These are phyloP conservation scores for Erucastrum elatum DNA, from an alignment of 345 rosid species.

Conservation along the genomic window DNA sequence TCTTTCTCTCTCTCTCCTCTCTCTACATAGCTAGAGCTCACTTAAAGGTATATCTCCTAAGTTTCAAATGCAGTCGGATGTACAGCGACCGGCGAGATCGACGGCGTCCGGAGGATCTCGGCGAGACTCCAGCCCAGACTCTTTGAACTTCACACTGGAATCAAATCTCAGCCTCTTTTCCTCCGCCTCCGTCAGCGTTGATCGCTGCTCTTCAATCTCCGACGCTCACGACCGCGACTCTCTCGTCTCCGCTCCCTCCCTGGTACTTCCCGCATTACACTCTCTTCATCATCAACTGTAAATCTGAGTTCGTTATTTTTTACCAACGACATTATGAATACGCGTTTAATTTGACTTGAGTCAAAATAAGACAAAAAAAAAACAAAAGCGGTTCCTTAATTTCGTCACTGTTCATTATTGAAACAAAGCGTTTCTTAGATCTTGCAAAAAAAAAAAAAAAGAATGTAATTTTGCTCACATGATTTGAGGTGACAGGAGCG, in stretches of 20 bases:
- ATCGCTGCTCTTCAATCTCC: conserved; percentile 86
- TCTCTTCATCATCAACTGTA: not conserved
- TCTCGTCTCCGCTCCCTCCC: conserved; percentile 64
- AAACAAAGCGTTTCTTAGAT: conserved; percentile 6
- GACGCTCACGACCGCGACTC: conserved; percentile 76
- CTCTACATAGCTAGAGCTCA: not conserved
- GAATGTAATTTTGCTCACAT: not conserved
- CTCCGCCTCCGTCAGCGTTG: conserved; percentile 87
- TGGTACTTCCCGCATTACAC: conserved; percentile 46
- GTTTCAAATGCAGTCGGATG: conserved; percentile 50
- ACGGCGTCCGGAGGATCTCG: conserved; percentile 45
- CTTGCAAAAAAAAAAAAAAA: conserved; percentile 5
- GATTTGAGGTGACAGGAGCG: conserved; percentile 57
- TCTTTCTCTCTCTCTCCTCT: not conserved
- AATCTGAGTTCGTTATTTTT: conserved; percentile 17
- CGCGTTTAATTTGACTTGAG: conserved; percentile 12
- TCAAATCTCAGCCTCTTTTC: conserved; percentile 83
- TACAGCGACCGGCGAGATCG: conserved; percentile 40
- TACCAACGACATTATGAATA: not conserved
- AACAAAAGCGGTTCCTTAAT: not conserved
- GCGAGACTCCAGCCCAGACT: conserved; percentile 83
- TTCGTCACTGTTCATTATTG: conserved; percentile 8
- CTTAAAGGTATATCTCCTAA: not conserved
- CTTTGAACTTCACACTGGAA: conserved; percentile 75
- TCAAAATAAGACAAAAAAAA: not conserved